These are phyloP conservation scores for Chalciporus chontae DNA, from an alignment of 768 basidiomycete species.

Conservation along the genomic window DNA sequence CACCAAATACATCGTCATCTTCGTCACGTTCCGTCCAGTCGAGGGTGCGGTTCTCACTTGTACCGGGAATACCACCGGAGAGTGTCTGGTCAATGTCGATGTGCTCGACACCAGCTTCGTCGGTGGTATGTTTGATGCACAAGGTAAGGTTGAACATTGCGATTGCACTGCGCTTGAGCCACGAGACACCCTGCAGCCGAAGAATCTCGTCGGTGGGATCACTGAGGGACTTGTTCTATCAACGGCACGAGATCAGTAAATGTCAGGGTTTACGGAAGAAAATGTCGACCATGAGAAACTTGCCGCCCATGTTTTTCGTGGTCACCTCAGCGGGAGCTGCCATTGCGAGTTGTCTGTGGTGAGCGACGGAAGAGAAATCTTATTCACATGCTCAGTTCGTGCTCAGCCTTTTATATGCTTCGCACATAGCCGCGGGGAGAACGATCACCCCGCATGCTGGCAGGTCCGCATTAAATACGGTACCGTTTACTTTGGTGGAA, in stretches of 20 bases:
- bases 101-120: conserved; percentile 55
- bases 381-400: not conserved
- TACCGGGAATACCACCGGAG: conserved; percentile 58
- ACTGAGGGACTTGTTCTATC: conserved; percentile 66
- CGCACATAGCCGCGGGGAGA: not conserved
- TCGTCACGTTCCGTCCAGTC: conserved; percentile 51
- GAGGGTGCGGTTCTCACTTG: conserved; percentile 54
- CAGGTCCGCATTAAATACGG: not conserved
- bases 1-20: conserved; percentile 62
- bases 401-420: conserved; percentile 7
- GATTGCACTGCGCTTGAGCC: conserved; percentile 68
- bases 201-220: conserved; percentile 63
- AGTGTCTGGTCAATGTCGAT: conserved; percentile 66
- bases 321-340: conserved; percentile 60
- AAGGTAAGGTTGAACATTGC: conserved; percentile 54
- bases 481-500: conserved; percentile 30
- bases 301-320: conserved; percentile 59
- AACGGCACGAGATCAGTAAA: conserved; percentile 1
- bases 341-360: conserved; percentile 39
- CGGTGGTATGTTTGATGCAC: conserved; percentile 59
- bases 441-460: too few relatives aligned
- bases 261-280: not conserved
- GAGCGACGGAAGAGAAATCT: not conserved
- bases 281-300: conserved; percentile 53
- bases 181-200: conserved; percentile 65